Conservation (phyloP, 176 grass and related monocot species). For the Canna indica region DNA sequence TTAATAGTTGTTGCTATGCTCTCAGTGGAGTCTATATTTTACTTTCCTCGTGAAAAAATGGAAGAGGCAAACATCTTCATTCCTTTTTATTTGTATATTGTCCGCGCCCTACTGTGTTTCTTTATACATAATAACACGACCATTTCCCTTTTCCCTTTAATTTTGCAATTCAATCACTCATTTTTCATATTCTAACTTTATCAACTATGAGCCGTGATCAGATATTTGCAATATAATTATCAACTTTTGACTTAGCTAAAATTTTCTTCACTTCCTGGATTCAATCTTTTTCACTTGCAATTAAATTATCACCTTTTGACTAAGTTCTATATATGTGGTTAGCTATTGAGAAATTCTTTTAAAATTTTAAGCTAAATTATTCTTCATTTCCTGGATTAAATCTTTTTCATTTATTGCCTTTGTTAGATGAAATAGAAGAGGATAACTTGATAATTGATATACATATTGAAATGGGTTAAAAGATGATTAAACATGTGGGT, state of each 20-base stretch:
- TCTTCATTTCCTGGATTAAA: too few relatives aligned
- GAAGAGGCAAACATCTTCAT: constrained; percentile 62
- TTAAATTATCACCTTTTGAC: too few relatives aligned
- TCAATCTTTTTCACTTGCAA: too few relatives aligned
- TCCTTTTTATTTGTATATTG: not conserved
- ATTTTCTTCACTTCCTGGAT: too few relatives aligned
- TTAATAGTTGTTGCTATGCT: constrained; percentile 93
- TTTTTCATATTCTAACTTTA: too few relatives aligned
- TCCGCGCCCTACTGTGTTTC: not conserved
- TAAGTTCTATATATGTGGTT: too few relatives aligned
- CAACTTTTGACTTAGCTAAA: too few relatives aligned
- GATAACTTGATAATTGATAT: not conserved
- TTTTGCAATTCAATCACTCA: not conserved
- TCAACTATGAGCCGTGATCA: too few relatives aligned
- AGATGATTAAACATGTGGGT: not conserved
- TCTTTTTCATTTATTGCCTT: too few relatives aligned
- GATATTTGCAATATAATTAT: too few relatives aligned
- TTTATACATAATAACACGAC: not conserved
- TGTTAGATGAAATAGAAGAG: not conserved
- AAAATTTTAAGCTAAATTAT: too few relatives aligned
- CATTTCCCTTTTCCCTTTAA: not conserved
- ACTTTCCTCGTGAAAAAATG: constrained; percentile 66
- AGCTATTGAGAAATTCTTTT: too few relatives aligned
- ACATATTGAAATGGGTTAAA: not conserved
- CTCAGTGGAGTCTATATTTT: constrained; percentile 96